A percentile compares a stretch with the other conserved stretches of the same genome.
These are phyloP conservation scores for Talaromyces adpressus DNA, from an alignment of 495 filamentous ascomycete species.

Conservation along the genomic window DNA sequence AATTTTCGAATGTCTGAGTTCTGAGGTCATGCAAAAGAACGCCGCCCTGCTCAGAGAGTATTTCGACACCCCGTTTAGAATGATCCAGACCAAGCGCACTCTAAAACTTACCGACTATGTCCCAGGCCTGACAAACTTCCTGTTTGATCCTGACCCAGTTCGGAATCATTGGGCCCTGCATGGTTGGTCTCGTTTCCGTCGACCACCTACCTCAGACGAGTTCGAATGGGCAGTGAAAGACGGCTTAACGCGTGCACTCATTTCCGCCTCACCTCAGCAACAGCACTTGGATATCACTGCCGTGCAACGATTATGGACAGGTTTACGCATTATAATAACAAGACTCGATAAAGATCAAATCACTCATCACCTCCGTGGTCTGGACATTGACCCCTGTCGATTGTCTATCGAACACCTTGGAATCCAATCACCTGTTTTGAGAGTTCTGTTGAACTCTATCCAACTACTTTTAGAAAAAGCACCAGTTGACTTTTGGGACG, in stretches of 20 bases:
- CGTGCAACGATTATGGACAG: conserved; percentile 67
- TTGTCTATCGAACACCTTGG: conserved; percentile 69
- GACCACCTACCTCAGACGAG: conserved; percentile 53
- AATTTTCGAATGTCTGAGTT: conserved; percentile 59
- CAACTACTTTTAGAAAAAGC: conserved; percentile 63
- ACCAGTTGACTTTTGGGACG: conserved; percentile 75
- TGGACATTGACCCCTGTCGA: conserved; percentile 73
- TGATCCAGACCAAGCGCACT: conserved; percentile 64
- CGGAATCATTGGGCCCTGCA: conserved; percentile 61
- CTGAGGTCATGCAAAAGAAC: conserved; percentile 50
- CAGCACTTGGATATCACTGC: conserved; percentile 38
- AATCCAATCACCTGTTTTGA: conserved; percentile 51
- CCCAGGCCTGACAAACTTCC: conserved; percentile 71
- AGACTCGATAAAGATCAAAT: conserved; percentile 68
- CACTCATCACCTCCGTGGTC: conserved; percentile 64
- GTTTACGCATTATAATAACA: conserved; percentile 60
- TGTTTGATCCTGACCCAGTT: conserved; percentile 59
- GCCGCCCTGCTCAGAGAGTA: conserved; percentile 43
- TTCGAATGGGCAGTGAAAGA: conserved; percentile 80
- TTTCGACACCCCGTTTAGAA: conserved; percentile 72
- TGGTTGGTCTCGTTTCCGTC: conserved; percentile 54
- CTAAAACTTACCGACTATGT: conserved; percentile 64
- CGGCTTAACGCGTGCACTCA: conserved; percentile 42
- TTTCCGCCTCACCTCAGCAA: conserved; percentile 30
- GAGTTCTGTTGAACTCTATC: conserved; percentile 57